phyloP scores from a whole-genome alignment of 176 grass and related monocot genomes.

The Triticum timopheevii region DNA sequence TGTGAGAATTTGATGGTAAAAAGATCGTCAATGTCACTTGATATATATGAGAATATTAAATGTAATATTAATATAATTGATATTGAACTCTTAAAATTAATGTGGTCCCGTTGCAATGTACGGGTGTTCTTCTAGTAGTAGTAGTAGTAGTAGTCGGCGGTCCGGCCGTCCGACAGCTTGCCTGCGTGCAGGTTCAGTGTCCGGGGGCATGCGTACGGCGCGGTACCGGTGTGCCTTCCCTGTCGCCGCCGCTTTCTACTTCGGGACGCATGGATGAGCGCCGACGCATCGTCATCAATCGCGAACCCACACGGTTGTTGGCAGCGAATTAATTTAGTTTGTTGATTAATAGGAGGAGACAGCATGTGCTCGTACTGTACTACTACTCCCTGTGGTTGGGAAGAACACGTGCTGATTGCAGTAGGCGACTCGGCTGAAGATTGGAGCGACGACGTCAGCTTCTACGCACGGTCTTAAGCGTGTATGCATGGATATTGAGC shows the following conservation, averaged over 20 bases:
- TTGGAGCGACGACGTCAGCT: neutral
- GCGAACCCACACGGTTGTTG: too few species aligned
- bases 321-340: neutral
- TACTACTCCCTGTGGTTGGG: too few species aligned
- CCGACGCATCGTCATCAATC: neutral
- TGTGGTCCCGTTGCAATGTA: too few species aligned
- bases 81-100: too few species aligned
- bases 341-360: neutral
- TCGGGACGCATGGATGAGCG: neutral
- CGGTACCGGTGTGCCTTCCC: neutral
- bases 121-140: too few species aligned
- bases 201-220: neutral
- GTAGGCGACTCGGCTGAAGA: neutral
- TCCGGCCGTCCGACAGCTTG: conserved; percentile 32
- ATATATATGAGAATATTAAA: too few species aligned
- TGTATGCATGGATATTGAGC: too few species aligned
- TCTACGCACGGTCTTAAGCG: too few species aligned
- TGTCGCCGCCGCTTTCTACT: conserved; percentile 12
- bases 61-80: too few species aligned
- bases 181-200: conserved; percentile 24
- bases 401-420: neutral
- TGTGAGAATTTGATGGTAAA: too few species aligned
- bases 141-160: neutral
- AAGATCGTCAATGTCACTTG: too few species aligned
- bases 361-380: neutral